These are phyloP conservation scores for Globisporangium nodosum DNA, from an alignment of 352 stramenopile species.

Conservation along the genomic window DNA sequence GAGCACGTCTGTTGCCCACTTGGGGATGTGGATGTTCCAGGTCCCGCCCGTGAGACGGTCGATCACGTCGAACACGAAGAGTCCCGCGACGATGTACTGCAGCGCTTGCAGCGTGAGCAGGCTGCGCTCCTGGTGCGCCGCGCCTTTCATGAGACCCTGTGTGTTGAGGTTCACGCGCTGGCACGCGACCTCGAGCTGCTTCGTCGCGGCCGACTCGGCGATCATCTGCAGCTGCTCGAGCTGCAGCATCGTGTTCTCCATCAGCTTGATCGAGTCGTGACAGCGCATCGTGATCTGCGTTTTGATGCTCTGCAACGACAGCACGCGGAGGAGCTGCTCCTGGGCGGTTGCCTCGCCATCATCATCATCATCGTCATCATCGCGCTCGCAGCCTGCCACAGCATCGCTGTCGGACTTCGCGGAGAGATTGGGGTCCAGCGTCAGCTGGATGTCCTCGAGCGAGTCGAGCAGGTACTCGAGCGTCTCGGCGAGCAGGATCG, in stretches of 20 bases:
- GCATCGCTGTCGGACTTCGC: background rate
- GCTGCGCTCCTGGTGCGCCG: conserved; percentile 59
- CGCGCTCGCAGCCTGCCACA: background rate
- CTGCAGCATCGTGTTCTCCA: conserved; percentile 90
- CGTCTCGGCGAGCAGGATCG: conserved; percentile 95
- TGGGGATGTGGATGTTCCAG: conserved; percentile 88
- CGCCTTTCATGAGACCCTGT: conserved; percentile 78
- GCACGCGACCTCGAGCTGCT: conserved; percentile 87
- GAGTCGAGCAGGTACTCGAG: conserved; percentile 95
- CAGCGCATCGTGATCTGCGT: conserved; percentile 90
- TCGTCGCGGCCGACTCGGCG: conserved; percentile 84
- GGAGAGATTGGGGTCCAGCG: background rate
- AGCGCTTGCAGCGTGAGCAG: conserved; percentile 81
- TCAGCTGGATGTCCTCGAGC: conserved; percentile 79
- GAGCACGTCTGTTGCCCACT: conserved; percentile 49
- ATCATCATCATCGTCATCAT: conserved; percentile 37
- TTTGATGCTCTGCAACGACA: conserved; percentile 86
- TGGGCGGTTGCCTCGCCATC: conserved; percentile 13
- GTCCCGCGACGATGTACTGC: conserved; percentile 89
- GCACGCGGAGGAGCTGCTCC: conserved; percentile 84
- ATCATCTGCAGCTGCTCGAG: conserved; percentile 94
- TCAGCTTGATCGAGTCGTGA: conserved; percentile 95
- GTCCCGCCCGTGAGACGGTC: conserved; percentile 91
- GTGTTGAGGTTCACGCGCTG: conserved; percentile 88
- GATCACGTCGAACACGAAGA: conserved; percentile 94